Evolutionary conservation across 1,284 basidiomycete species (phyloP).

Genomic region (Acaromyces ingoldii): DNA sequence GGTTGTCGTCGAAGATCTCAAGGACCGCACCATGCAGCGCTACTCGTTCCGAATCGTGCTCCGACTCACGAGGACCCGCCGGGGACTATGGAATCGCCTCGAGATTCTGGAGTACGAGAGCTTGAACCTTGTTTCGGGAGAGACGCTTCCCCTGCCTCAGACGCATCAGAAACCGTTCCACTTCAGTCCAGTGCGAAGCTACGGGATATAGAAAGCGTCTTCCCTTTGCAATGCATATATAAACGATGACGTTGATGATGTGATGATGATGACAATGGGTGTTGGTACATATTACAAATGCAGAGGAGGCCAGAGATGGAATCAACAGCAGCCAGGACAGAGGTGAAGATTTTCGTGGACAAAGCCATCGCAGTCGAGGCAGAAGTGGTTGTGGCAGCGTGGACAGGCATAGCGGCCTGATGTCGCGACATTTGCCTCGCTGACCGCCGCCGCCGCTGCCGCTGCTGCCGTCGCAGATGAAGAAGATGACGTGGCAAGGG

Average conservation of each 20-base stretch:
- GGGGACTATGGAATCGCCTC: conserved; percentile 72
- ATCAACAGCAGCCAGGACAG: conserved; percentile 49
- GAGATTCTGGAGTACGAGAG: conserved; percentile 67
- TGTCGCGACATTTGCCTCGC: conserved; percentile 11
- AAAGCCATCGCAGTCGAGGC: conserved; percentile 48
- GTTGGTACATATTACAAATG: too few species aligned
- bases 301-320: too few species aligned
- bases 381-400: conserved; percentile 37
- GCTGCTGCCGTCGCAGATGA: background rate
- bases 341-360: conserved; percentile 44
- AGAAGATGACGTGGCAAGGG: too few species aligned
- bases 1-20: conserved; percentile 38
- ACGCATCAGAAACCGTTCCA: conserved; percentile 83
- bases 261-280: background rate
- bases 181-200: conserved; percentile 67
- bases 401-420: conserved; percentile 42
- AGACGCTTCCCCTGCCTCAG: conserved; percentile 65
- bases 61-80: conserved; percentile 62
- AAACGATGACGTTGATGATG: background rate
- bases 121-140: conserved; percentile 65
- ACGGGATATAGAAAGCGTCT: conserved; percentile 17
- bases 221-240: too few species aligned
- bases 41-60: conserved; percentile 85
- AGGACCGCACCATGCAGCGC: conserved; percentile 53
- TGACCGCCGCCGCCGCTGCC: background rate